Conservation (phyloP, 805 yeast genomes). For the Kuraishia floccosa region DNA sequence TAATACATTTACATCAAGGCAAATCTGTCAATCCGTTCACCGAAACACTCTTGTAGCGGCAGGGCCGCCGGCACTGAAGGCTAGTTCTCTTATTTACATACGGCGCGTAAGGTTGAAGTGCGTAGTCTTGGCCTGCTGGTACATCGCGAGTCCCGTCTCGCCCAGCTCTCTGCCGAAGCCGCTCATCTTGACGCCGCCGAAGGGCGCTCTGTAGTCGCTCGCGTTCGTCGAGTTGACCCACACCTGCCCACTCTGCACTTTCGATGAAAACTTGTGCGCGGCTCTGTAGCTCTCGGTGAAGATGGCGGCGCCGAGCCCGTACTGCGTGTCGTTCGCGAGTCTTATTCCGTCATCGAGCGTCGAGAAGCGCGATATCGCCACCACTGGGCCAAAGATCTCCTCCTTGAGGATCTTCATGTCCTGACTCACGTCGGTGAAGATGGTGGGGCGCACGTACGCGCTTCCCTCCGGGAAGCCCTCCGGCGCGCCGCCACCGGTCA, state of each 20-base stretch:
- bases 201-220: conserved; percentile 45
- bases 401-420: conserved; percentile 55
- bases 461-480: conserved; percentile 11
- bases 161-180: conserved; percentile 65
- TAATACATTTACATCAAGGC: too few species aligned
- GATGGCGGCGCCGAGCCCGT: conserved; percentile 73
- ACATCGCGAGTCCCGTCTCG: conserved; percentile 48
- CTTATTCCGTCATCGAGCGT: conserved; percentile 54
- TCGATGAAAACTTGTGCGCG: conserved; percentile 50
- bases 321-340: conserved; percentile 56
- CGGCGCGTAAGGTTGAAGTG: conserved; percentile 73
- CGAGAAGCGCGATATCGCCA: conserved; percentile 53
- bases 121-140: conserved; percentile 56
- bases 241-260: conserved; percentile 56
- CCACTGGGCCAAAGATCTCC: conserved; percentile 79
- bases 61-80: too few species aligned
- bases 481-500: conserved; percentile 6
- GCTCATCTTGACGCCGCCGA: conserved; percentile 59
- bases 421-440: conserved; percentile 58
- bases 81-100: too few species aligned
- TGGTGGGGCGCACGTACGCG: conserved; percentile 58
- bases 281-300: conserved; percentile 54
- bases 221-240: conserved; percentile 53
- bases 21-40: too few species aligned
- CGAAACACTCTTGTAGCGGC: too few species aligned